Evolutionary conservation across 768 basidiomycete genomes (phyloP).

Genomic region (Leucocoprinus sp.): DNA sequence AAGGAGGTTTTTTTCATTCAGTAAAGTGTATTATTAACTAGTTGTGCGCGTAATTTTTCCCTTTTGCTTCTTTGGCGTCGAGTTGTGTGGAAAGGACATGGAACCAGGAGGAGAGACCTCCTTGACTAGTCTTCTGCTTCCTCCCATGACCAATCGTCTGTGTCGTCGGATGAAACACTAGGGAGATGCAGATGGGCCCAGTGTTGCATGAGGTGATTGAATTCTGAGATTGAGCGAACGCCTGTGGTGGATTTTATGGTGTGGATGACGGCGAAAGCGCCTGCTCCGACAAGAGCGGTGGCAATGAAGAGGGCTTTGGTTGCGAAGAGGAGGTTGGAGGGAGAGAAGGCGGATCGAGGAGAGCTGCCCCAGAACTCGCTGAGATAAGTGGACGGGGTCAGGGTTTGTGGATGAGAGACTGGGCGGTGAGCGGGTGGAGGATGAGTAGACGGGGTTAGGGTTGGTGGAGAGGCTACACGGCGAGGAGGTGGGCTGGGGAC

Average conservation of each 20-base stretch:
- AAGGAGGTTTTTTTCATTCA: constrained; percentile 2
- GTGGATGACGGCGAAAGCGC: constrained; percentile 36
- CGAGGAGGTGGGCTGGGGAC: no score
- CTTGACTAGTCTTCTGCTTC: constrained; percentile 28
- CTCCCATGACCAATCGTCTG: constrained; percentile 40
- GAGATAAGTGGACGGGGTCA: no score
- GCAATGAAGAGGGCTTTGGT: constrained; percentile 61
- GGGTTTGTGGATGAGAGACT: no score
- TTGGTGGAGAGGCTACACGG: no score
- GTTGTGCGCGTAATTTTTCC: no score
- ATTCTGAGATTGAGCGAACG: constrained; percentile 43
- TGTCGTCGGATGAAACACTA: constrained; percentile 40
- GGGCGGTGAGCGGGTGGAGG: no score
- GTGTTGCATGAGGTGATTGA: constrained; percentile 4
- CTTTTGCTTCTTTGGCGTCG: no score
- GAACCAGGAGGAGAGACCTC: no score
- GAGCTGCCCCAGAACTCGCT: no score
- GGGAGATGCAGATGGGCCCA: constrained; percentile 21
- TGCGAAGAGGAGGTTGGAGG: constrained; percentile 45
- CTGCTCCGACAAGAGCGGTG: constrained; percentile 45
- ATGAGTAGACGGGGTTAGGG: no score
- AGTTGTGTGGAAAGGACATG: no score
- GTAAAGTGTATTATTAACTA: not conserved
- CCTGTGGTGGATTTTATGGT: constrained; percentile 46
- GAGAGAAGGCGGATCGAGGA: no score